Evolutionary conservation across 2,329 filamentous ascomycete genomes (phyloP).

Genomic region (Penicillium sp.): DNA sequence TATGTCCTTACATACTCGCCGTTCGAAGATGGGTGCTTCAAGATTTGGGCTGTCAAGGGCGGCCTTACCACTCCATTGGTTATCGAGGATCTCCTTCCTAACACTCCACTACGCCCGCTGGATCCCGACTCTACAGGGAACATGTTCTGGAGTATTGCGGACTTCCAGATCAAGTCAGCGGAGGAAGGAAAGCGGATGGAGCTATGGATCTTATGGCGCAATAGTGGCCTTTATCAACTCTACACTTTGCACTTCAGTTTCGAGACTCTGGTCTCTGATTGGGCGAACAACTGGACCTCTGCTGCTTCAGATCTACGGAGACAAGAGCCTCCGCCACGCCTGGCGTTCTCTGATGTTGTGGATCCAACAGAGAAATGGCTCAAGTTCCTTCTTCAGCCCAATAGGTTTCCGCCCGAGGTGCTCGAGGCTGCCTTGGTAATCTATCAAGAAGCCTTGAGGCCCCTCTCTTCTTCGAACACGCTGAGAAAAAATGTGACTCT

Average conservation of each 20-base stretch:
- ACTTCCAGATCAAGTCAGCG: constrained; percentile 68
- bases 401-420: constrained; percentile 77
- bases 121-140: constrained; percentile 66
- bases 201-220: constrained; percentile 83
- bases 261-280: constrained; percentile 65
- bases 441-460: constrained; percentile 70
- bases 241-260: constrained; percentile 75
- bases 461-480: constrained; percentile 47
- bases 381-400: constrained; percentile 79
- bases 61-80: constrained; percentile 62
- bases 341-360: constrained; percentile 67
- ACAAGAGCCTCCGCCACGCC: constrained; percentile 58
- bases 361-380: constrained; percentile 86
- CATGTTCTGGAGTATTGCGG: constrained; percentile 78
- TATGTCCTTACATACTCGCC: constrained; percentile 85
- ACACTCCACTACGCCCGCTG: constrained; percentile 67
- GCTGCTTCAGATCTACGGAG: constrained; percentile 66
- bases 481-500: constrained; percentile 60
- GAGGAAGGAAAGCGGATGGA: constrained; percentile 61
- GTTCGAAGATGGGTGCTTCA: constrained; percentile 86
- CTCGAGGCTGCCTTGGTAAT: constrained; percentile 83
- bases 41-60: constrained; percentile 82
- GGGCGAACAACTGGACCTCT: constrained; percentile 72
- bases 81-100: constrained; percentile 73
- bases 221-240: constrained; percentile 77